These are phyloP conservation scores for Chionographis japonica DNA, from an alignment of 106 monocot genomes.

Conservation along the genomic window DNA sequence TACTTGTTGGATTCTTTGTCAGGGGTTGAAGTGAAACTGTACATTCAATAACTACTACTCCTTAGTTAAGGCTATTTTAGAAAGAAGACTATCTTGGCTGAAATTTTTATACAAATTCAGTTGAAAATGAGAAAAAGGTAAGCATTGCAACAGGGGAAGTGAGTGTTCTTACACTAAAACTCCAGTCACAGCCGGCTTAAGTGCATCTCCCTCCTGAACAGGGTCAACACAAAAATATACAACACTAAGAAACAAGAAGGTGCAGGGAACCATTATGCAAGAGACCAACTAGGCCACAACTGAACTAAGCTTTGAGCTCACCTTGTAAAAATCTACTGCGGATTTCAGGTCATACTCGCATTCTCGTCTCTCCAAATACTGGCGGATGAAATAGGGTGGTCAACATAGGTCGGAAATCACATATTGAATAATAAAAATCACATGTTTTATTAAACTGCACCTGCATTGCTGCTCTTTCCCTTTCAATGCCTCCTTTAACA, in stretches of 20 bases:
- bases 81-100: background rate
- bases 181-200: slow-evolving; percentile 44
- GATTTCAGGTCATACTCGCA: slow-evolving; percentile 86
- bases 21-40: slow-evolving; percentile 72
- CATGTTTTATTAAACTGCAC: slow-evolving; percentile 11
- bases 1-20: slow-evolving; percentile 58
- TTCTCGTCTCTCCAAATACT: slow-evolving; percentile 90
- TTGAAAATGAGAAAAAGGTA: background rate
- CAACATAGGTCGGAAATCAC: background rate
- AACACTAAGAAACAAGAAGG: background rate
- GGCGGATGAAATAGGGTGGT: slow-evolving; percentile 6
- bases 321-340: slow-evolving; percentile 65
- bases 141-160: background rate
- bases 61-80: background rate
- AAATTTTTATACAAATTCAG: slow-evolving; percentile 1
- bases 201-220: slow-evolving; percentile 53
- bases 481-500: slow-evolving; percentile 51
- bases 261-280: background rate
- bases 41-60: background rate
- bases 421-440: background rate
- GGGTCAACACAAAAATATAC: slow-evolving; percentile 1
- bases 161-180: slow-evolving; percentile 59
- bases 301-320: slow-evolving; percentile 10
- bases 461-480: slow-evolving; percentile 64
- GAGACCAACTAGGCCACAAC: too few species aligned